Evolutionary conservation across 2,329 filamentous ascomycete genomes (phyloP).

Genomic region (Escovopsis weberi): DNA sequence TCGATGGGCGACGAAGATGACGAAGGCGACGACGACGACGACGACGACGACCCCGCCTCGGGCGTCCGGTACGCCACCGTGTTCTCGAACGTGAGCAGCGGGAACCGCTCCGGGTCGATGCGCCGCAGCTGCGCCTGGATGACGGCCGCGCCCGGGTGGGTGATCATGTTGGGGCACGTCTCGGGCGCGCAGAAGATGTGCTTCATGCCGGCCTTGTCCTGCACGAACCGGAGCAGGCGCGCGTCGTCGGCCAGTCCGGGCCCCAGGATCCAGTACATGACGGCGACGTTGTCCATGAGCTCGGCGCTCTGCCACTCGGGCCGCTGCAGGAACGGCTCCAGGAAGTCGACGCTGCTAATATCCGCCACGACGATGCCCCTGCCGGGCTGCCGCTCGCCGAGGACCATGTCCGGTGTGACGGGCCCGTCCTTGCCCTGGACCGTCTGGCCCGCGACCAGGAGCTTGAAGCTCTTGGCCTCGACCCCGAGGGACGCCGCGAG

Average conservation of each 20-base stretch:
- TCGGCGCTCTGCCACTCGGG: constrained; percentile 54
- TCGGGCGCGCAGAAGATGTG: constrained; percentile 71
- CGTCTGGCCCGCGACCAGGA: constrained; percentile 46
- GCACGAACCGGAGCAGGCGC: constrained; percentile 55
- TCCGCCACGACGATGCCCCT: constrained; percentile 69
- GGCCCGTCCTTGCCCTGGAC: constrained; percentile 50
- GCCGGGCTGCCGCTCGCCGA: constrained; percentile 53
- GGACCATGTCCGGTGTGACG: constrained; percentile 70
- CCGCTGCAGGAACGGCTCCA: constrained; percentile 53
- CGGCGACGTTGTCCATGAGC: constrained; percentile 51
- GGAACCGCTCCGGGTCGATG: constrained; percentile 62
- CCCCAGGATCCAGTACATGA: constrained; percentile 73
- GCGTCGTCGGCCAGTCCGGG: constrained; percentile 48
- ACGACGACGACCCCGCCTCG: constrained; percentile 7
- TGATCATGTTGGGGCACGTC: constrained; percentile 58
- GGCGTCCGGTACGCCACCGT: constrained; percentile 12
- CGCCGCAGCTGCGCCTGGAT: constrained; percentile 55
- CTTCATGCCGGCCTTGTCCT: constrained; percentile 36
- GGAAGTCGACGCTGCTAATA: constrained; percentile 54
- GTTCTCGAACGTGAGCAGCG: constrained; percentile 52
- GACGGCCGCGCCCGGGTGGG: constrained; percentile 50
- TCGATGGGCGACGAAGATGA: constrained; percentile 12
- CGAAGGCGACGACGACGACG: too few species aligned
- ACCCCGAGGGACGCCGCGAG: constrained; percentile 54
- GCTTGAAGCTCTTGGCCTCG: constrained; percentile 37